Base-by-base conservation (phyloP, 345 rosid species). In the Euphorbia lathyris region DNA sequence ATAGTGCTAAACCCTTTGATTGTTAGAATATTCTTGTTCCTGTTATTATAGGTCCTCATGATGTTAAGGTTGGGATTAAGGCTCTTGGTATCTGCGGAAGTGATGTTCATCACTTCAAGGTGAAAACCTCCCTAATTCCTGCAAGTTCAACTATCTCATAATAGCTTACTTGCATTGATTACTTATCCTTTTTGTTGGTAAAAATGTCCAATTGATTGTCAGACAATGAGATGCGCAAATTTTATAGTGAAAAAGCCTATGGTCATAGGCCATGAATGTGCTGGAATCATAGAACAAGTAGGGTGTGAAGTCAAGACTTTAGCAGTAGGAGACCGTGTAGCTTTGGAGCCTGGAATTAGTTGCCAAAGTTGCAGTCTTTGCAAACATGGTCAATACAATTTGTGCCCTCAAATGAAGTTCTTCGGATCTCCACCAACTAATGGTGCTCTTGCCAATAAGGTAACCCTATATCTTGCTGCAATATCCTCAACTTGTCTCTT, bases 221-320 rank as follows among this genome's bases (percentile, higher is more conserved):
- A 91, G 97, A 87, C 88, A 36, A 73, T 91, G 96, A 81, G 87
- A 74, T 84, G 85, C 42, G 97, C 93, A 12, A 79, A 87, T 80
- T 93, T 88, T 73, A 72, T 88, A 0, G 98, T 93, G 76, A 86
- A 90, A 84, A 88, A 92, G 82, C 99, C 97, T 0, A 95, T 95
- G 99, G 96, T 92, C 58, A 88, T 95, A 25, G 97, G 99, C 47
- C 99, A 87, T 65, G 97, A 95, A 79, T 90, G 93, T 80, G 97
- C 97, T 67, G 97, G 99, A 73, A 72, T 92, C 77, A 76, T 92
- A 72, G 96, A 88, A 78, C 87, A 90, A 77, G 83, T 90, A n/a
- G 98, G 97, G 59, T 81, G 83, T 11, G 87, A 83, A 80, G 97
- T 95, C 68, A 88, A 81, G 61, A 76, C 83, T 68, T 79, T 90